Percentiles rank a stretch among this genome's conserved stretches.
These are phyloP conservation scores for Lentinus brumalis DNA, from an alignment of 768 basidiomycete species.

Conservation along the genomic window DNA sequence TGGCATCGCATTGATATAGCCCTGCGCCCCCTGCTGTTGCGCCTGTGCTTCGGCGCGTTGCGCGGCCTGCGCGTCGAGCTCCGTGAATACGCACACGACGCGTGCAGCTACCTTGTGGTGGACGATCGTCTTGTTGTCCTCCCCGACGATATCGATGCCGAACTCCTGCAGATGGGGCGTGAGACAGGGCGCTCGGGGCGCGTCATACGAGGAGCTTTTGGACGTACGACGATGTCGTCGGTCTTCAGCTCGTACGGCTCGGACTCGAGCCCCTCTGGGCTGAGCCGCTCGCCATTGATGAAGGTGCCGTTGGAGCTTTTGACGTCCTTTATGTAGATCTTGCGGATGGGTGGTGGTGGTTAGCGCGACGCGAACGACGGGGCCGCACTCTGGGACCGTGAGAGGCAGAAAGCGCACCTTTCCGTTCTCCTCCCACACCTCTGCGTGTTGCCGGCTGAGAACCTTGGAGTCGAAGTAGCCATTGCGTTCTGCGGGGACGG, in stretches of 20 bases:
- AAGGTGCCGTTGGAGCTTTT: conserved; percentile 98
- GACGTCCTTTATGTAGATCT: conserved; percentile 99
- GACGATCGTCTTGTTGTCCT: conserved; percentile 96
- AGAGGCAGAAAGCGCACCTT: conserved; percentile 58
- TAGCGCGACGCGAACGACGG: conserved; percentile 7
- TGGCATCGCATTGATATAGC: conserved; percentile 29
- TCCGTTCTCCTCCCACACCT: conserved; percentile 93
- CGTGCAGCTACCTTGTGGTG: conserved; percentile 99
- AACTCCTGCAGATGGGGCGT: conserved; percentile 69
- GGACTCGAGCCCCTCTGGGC: conserved; percentile 85
- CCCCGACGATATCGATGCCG: conserved; percentile 97
- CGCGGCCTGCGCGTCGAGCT: conserved; percentile 81
- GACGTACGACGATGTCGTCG: conserved; percentile 91
- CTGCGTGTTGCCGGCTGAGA: conserved; percentile 91
- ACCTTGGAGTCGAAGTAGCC: conserved; percentile 98
- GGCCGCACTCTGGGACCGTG: neutral
- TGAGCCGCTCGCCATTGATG: conserved; percentile 93
- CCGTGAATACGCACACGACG: conserved; percentile 83
- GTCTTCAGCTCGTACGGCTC: conserved; percentile 93
- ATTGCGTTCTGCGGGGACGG: conserved; percentile 88
- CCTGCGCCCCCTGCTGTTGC: conserved; percentile 53
- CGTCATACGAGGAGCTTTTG: conserved; percentile 1
- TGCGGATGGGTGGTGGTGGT: conserved; percentile 7
- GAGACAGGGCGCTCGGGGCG: neutral
- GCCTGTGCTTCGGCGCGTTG: conserved; percentile 73